Percentiles rank a stretch among this genome's conserved stretches.
phyloP scores from a whole-genome alignment of 495 filamentous ascomycete genomes.

The Tuber microsphaerosporum region DNA sequence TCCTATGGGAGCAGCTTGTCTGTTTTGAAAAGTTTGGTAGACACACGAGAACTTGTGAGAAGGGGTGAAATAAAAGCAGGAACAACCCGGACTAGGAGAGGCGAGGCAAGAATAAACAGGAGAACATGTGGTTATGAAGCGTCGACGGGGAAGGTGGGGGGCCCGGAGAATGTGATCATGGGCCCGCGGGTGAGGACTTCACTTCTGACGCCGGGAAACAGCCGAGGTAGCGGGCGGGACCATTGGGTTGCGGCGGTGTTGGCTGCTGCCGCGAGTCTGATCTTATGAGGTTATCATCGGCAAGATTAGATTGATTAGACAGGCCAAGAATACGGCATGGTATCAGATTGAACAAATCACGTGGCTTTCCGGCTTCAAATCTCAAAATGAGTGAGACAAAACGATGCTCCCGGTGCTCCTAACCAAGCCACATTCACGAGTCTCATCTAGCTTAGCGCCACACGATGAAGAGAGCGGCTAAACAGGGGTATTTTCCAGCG shows the following conservation, averaged over 20 bases:
- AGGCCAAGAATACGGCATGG: no score
- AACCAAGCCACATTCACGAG: not conserved
- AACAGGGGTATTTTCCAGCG: not conserved
- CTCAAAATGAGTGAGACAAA: not conserved
- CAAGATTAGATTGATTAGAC: not conserved
- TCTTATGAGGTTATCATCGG: not conserved
- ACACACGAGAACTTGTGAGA: not conserved
- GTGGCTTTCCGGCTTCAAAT: not conserved
- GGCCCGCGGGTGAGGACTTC: not conserved
- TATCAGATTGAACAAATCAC: not conserved
- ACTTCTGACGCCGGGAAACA: constrained; percentile 2
- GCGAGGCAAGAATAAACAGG: not conserved
- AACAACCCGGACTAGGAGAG: not conserved
- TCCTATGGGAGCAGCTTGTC: not conserved
- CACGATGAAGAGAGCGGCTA: not conserved
- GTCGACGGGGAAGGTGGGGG: not conserved
- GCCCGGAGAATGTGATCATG: not conserved
- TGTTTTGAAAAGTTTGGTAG: not conserved
- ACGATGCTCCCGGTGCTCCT: not conserved
- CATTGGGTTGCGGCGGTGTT: not conserved
- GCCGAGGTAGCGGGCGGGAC: not conserved
- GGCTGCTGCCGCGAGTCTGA: not conserved
- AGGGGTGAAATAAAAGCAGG: not conserved
- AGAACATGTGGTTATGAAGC: not conserved
- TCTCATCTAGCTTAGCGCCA: not conserved